phyloP scores from a whole-genome alignment of 192 early-diverging fungal species.

The Rhizophagus sp. region DNA sequence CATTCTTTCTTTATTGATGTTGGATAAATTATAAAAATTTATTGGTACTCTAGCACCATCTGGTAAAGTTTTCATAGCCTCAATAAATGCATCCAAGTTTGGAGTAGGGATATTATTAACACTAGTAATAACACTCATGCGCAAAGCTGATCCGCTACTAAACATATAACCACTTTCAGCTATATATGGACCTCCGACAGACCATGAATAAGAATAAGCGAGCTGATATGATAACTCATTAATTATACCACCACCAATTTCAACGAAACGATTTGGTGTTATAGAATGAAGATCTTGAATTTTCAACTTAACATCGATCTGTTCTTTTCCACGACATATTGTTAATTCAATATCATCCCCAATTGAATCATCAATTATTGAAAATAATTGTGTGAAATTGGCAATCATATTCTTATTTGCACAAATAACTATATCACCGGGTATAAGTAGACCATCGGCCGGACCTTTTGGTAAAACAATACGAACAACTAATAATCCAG shows the following conservation, averaged over 20 bases:
- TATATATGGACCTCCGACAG: conserved; percentile 80
- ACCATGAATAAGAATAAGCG: conserved; percentile 66
- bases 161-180: conserved; percentile 69
- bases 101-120: conserved; percentile 67
- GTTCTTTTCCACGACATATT: conserved; percentile 57
- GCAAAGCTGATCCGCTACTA: conserved; percentile 64
- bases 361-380: conserved; percentile 62
- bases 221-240: conserved; percentile 77
- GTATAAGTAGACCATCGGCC: conserved; percentile 56
- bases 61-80: conserved; percentile 61
- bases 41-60: conserved; percentile 60
- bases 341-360: conserved; percentile 52
- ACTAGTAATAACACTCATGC: conserved; percentile 64
- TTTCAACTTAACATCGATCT: conserved; percentile 40
- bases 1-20: conserved; percentile 77
- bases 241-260: conserved; percentile 81
- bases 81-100: conserved; percentile 66
- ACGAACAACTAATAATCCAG: conserved; percentile 69
- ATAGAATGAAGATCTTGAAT: conserved; percentile 76
- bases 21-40: conserved; percentile 77
- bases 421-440: conserved; percentile 71
- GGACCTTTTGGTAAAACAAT: conserved; percentile 72
- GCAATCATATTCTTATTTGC: conserved; percentile 66
- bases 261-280: conserved; percentile 82
- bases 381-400: conserved; percentile 69